Percentiles rank a stretch among this genome's conserved stretches.
Evolutionary conservation across 2,329 filamentous ascomycete genomes (phyloP).

Genomic region (Phaeosphaeriaceae sp.): DNA sequence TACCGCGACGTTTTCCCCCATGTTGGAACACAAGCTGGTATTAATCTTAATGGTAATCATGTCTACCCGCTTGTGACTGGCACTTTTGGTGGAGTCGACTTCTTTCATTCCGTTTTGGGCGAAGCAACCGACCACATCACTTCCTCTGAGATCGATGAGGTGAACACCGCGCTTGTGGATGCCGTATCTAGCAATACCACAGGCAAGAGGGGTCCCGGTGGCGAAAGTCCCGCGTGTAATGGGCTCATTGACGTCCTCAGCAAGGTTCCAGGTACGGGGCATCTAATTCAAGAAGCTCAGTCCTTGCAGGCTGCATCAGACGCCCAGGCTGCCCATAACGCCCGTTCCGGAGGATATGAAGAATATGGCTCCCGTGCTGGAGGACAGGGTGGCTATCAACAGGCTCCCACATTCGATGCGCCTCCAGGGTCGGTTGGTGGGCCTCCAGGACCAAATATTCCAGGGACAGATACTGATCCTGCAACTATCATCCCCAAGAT

Average conservation of each 20-base stretch:
- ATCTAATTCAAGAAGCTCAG: constrained; percentile 55
- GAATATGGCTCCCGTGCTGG: constrained; percentile 47
- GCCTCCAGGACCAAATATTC: constrained; percentile 62
- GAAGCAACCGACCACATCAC: constrained; percentile 59
- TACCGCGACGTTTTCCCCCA: constrained; percentile 60
- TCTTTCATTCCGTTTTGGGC: constrained; percentile 58
- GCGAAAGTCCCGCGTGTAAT: constrained; percentile 38
- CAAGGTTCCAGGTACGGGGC: constrained; percentile 70
- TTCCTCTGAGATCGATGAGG: constrained; percentile 56
- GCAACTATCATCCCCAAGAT: constrained; percentile 66
- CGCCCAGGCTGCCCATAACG: constrained; percentile 53
- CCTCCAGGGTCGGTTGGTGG: constrained; percentile 54
- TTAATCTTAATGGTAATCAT: constrained; percentile 55
- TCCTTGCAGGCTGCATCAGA: constrained; percentile 56
- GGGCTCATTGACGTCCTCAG: constrained; percentile 72
- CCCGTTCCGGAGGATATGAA: constrained; percentile 53
- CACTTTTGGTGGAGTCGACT: constrained; percentile 61
- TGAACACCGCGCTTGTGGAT: constrained; percentile 53
- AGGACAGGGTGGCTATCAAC: constrained; percentile 49
- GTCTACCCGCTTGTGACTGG: constrained; percentile 61
- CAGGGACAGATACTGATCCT: constrained; percentile 79
- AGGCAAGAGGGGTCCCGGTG: constrained; percentile 36
- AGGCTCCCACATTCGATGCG: constrained; percentile 46
- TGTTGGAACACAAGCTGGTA: constrained; percentile 54
- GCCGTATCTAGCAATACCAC: constrained; percentile 41